phyloP scores from a whole-genome alignment of 805 yeast genomes.

The Yarrowia hollandica region DNA sequence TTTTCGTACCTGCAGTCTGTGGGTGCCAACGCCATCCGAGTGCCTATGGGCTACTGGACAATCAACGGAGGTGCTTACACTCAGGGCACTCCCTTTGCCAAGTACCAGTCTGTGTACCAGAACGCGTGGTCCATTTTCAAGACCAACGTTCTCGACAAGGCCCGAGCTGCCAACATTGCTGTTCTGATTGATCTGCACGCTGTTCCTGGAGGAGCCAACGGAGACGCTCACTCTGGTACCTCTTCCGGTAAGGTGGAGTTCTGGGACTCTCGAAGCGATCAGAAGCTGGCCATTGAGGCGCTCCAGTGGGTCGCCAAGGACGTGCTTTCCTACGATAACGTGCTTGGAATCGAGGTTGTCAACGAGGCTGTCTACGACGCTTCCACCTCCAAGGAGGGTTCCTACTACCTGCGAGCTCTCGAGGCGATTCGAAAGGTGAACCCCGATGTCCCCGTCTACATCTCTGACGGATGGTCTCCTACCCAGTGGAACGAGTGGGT shows the following conservation, averaged over 20 bases:
- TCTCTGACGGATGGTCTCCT: constrained; percentile 95
- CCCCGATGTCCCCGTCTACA: constrained; percentile 62
- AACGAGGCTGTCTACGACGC: constrained; percentile 75
- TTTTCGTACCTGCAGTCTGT: constrained; percentile 71
- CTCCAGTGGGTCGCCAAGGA: constrained; percentile 65
- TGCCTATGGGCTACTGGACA: constrained; percentile 92
- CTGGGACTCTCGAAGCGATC: constrained; percentile 50
- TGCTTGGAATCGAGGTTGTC: constrained; percentile 79
- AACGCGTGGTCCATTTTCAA: constrained; percentile 63
- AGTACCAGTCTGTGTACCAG: constrained; percentile 56
- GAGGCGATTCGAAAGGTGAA: constrained; percentile 59
- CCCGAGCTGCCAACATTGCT: constrained; percentile 62
- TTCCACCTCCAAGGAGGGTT: constrained; percentile 36
- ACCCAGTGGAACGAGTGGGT: constrained; percentile 74
- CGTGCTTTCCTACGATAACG: constrained; percentile 57
- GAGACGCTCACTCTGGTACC: constrained; percentile 81
- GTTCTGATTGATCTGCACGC: constrained; percentile 85
- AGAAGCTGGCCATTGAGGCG: constrained; percentile 50
- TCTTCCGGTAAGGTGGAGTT: constrained; percentile 58
- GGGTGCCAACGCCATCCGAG: constrained; percentile 77
- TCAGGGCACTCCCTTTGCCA: constrained; percentile 61
- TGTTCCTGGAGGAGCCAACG: constrained; percentile 89
- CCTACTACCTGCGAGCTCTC: constrained; percentile 66
- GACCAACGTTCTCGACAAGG: constrained; percentile 54
- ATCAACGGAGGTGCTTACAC: constrained; percentile 63